Conservation (phyloP, 73 alveolate genomes). For the Paramecium caudatum region DNA sequence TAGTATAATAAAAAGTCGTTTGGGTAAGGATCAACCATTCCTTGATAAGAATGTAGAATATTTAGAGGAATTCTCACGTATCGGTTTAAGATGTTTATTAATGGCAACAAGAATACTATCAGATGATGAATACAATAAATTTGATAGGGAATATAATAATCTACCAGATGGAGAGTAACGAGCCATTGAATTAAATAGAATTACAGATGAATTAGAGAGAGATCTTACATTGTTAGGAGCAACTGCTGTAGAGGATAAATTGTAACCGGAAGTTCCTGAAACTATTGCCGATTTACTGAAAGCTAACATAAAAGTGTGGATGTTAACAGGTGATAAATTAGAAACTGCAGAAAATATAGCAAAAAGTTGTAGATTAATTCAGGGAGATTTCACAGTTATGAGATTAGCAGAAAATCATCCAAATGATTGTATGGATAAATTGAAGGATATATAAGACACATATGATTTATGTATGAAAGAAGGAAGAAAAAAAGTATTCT, state of each 20-base stretch:
- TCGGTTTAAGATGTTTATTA: conserved; percentile 92
- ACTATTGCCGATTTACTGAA: conserved; percentile 89
- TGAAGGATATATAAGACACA: conserved; percentile 65
- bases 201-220: conserved; percentile 91
- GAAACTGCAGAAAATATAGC: conserved; percentile 99
- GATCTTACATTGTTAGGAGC: conserved; percentile 94
- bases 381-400: conserved; percentile 86
- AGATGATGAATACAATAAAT: conserved; percentile 89
- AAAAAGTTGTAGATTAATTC: conserved; percentile 91
- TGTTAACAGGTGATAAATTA: conserved; percentile 97
- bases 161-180: conserved; percentile 88
- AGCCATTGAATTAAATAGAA: conserved; percentile 80
- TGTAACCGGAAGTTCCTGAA: conserved; percentile 97
- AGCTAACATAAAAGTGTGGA: conserved; percentile 80
- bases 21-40: conserved; percentile 77
- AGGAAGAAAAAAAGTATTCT: conserved; percentile 81
- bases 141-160: conserved; percentile 76
- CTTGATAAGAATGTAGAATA: conserved; percentile 75
- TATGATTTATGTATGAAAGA: conserved; percentile 74
- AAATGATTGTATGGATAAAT: conserved; percentile 74
- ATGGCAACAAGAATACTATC: conserved; percentile 93
- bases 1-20: conserved; percentile 79
- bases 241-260: conserved; percentile 98
- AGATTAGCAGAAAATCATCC: conserved; percentile 76
- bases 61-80: conserved; percentile 81